Evolutionary conservation across 1,139 yeast genomes (phyloP), one percentile per base, ranked within the genome.

Genomic region (Sugiyamaella pinicola): DNA sequence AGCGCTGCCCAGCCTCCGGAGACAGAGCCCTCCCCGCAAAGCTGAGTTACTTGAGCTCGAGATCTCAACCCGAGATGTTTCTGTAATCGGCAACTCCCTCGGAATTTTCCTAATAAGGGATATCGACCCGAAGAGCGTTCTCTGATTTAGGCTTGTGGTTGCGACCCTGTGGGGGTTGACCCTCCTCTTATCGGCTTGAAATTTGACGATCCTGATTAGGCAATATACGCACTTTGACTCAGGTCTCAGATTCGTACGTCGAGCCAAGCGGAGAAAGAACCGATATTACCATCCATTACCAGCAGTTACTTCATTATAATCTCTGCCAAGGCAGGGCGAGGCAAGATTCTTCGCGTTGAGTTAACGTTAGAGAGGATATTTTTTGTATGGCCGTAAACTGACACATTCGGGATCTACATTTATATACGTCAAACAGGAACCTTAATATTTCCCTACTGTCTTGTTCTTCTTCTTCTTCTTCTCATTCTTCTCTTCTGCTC

Each of bases 181-280:
- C 21, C 44, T 19, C 44, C 22, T 28, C n/a, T 26, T 40, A n/a
- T 15, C 5, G 44, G 44, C 19, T 24, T 26, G 26, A 40, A 40
- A 40, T 22, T 40, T 15, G 44, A 6, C 29, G 44, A 26, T 40
- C 44, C 44, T 40, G 44, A 40, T 40, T 26, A 40, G 44, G 44
- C 44, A 40, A 40, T n/a, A 37, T 34, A 22, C 29, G 26, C 42
- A 19, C 29, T 22, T 28, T 26, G 44, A 17, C 40, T 13, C 44
- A 15, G 34, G 18, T 26, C 44, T 40, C 21, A 8, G 41, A 26
- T 18, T n/a, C 17, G 19, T 38, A 22, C 29, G 13, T 13, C 8
- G 8, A 17, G 15, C 5, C 17, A 17, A 17, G 21, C 21, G 13
- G n/a, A 13, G 17, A 13, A 13, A 6, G 7, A 7, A 35, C 24